Conservation (phyloP, 306 rosid genomes). For the Fragaria ananassa region DNA sequence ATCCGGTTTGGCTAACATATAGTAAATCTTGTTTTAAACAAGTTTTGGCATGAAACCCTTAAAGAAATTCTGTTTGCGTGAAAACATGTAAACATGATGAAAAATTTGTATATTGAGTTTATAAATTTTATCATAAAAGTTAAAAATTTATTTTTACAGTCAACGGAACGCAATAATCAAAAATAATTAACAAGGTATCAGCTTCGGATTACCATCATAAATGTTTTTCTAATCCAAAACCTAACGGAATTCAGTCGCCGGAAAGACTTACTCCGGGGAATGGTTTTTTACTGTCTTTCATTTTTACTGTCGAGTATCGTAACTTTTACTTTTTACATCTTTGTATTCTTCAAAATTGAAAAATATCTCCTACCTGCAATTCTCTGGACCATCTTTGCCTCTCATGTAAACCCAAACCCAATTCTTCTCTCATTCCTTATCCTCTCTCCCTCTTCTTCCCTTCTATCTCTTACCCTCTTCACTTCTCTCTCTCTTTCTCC, state of each 20-base stretch:
- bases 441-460: slow-evolving; percentile 14
- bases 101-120: too few relatives aligned
- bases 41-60: neutral
- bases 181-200: neutral
- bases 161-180: too few relatives aligned
- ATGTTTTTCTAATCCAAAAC: neutral
- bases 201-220: neutral
- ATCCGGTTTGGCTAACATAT: neutral
- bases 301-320: neutral
- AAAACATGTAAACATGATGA: too few relatives aligned
- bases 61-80: neutral
- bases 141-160: neutral
- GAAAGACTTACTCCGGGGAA: neutral
- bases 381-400: slow-evolving; percentile 16
- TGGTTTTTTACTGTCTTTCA: neutral
- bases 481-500: neutral
- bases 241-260: neutral
- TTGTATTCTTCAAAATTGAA: neutral
- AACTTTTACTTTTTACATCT: neutral
- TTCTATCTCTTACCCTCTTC: slow-evolving; percentile 17
- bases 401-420: slow-evolving; percentile 14
- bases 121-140: too few relatives aligned
- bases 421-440: slow-evolving; percentile 16
- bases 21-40: neutral
- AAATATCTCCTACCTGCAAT: slow-evolving; percentile 25